A percentile compares a stretch with the other conserved stretches of the same genome.
phyloP scores from a whole-genome alignment of 177 flowering plant species.

The Telopea speciosissima region DNA sequence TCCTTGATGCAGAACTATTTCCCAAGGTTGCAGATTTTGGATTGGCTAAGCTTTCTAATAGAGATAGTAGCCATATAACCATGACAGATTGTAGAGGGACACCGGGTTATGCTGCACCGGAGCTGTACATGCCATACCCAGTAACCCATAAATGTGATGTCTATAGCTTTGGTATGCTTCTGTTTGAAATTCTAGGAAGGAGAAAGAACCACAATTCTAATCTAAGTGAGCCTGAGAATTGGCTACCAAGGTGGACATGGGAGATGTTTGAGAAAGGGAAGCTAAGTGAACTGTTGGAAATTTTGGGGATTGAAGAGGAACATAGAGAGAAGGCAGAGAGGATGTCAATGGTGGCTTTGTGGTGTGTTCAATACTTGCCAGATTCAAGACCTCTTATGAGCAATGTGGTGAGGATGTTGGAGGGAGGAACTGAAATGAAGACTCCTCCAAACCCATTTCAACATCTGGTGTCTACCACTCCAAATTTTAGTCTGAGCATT shows the following conservation, averaged over 20 bases:
- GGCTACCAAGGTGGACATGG: neutral
- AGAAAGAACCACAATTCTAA: neutral
- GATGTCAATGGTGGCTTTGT: neutral
- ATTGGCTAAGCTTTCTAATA: neutral
- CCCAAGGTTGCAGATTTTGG: neutral
- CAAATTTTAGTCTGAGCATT: too few relatives aligned
- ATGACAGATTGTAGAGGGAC: neutral
- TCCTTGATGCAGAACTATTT: neutral
- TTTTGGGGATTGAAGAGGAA: neutral
- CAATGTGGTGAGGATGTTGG: neutral
- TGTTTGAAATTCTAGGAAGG: too few relatives aligned
- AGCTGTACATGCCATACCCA: neutral
- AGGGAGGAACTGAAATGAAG: neutral
- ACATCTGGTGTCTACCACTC: neutral
- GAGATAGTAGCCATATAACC: neutral
- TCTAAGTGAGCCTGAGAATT: neutral
- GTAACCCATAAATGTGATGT: neutral
- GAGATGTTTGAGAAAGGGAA: neutral
- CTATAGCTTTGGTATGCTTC: too few relatives aligned
- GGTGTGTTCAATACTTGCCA: neutral
- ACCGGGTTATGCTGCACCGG: conserved; percentile 3
- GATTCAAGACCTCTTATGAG: neutral
- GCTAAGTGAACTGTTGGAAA: neutral
- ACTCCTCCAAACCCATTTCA: neutral
- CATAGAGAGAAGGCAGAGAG: neutral